Evolutionary conservation across 768 basidiomycete species (phyloP).

Genomic region (Termitomyces bulborhizus): DNA sequence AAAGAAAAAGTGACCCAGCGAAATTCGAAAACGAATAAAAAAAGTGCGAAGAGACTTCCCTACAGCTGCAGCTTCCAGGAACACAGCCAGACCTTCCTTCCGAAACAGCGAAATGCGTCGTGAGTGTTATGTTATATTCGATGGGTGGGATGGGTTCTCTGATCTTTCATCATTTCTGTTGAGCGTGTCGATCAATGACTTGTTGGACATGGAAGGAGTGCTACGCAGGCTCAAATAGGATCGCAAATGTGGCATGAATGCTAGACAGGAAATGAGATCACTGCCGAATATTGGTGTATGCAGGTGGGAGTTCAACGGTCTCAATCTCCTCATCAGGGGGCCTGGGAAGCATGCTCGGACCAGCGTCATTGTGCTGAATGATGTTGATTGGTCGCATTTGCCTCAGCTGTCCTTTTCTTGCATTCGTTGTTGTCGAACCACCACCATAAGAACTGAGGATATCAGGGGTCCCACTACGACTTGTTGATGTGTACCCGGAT

Average conservation of each 20-base stretch:
- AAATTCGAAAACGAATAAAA: background rate
- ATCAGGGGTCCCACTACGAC: slow-evolving; percentile 45
- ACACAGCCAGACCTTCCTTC: background rate
- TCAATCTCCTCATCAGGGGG: slow-evolving; percentile 41
- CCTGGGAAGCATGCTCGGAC: slow-evolving; percentile 34
- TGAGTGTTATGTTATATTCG: background rate
- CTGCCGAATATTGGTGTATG: slow-evolving; percentile 62
- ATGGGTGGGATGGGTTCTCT: background rate
- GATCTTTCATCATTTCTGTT: background rate
- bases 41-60: background rate
- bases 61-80: background rate
- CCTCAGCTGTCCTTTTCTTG: slow-evolving; percentile 43
- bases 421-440: slow-evolving; percentile 20
- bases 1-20: background rate
- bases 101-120: background rate
- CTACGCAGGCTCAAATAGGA: background rate
- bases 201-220: background rate
- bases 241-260: background rate
- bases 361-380: slow-evolving; percentile 83
- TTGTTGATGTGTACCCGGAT: slow-evolving; percentile 33
- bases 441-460: slow-evolving; percentile 16
- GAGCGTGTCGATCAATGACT: background rate
- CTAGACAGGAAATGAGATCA: background rate
- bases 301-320: slow-evolving; percentile 80
- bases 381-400: slow-evolving; percentile 69